phyloP scores from a whole-genome alignment of 2,329 filamentous ascomycete genomes.

The Cryoendolithus antarcticus region DNA sequence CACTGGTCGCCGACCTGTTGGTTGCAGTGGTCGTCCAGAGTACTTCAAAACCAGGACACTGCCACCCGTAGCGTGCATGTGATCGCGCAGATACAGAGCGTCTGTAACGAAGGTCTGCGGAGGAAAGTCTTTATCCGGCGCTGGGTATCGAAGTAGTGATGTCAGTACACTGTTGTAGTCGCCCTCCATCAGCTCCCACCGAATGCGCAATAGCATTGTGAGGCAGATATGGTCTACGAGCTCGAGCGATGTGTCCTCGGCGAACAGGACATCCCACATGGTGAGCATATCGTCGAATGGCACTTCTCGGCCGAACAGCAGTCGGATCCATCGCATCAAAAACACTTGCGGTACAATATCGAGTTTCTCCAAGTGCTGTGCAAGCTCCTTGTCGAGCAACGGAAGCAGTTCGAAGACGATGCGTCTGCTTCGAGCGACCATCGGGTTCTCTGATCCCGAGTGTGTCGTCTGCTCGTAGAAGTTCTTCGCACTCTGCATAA shows the following conservation, averaged over 20 bases:
- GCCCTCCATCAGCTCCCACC: constrained; percentile 75
- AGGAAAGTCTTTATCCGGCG: constrained; percentile 25
- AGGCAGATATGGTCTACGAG: constrained; percentile 86
- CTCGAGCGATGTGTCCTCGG: constrained; percentile 66
- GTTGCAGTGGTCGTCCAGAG: constrained; percentile 35
- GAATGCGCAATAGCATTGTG: constrained; percentile 81
- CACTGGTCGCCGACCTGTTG: constrained; percentile 16
- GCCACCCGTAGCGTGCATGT: constrained; percentile 51
- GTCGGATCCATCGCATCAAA: constrained; percentile 89
- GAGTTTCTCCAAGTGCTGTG: constrained; percentile 64
- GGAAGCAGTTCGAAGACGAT: constrained; percentile 76
- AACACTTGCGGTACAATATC: constrained; percentile 96
- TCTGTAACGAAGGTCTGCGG: constrained; percentile 69
- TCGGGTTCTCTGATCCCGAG: constrained; percentile 31
- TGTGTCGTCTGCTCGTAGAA: constrained; percentile 64
- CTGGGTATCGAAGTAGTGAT: constrained; percentile 73
- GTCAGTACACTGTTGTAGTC: constrained; percentile 82
- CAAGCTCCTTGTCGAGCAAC: constrained; percentile 71
- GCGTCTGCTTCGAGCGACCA: constrained; percentile 72
- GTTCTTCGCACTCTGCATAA: constrained; percentile 77
- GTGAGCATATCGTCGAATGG: constrained; percentile 71
- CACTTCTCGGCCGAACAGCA: constrained; percentile 89
- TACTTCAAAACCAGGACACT: constrained; percentile 59
- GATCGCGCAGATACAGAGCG: constrained; percentile 59
- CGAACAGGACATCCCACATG: constrained; percentile 86